Conservation (phyloP, 805 yeast species). For the Blastobotrys parvus region DNA sequence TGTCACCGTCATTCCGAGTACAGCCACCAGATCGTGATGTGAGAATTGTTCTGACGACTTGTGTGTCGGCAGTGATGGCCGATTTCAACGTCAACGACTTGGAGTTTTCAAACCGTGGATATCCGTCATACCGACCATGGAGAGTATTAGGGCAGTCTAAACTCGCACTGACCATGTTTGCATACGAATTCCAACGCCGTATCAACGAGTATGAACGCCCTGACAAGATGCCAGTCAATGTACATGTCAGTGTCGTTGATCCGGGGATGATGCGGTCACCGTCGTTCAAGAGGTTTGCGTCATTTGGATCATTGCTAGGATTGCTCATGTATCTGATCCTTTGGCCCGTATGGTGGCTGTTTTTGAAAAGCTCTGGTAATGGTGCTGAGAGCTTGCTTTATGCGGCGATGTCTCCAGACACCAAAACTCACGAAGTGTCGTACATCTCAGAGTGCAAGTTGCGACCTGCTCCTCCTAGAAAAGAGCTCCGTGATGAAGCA, state of each 20-base stretch:
- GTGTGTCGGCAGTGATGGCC: conserved; percentile 71
- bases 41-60: conserved; percentile 67
- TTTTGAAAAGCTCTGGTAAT: conserved; percentile 63
- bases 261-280: conserved; percentile 92
- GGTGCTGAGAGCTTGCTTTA: conserved; percentile 76
- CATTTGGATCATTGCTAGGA: conserved; percentile 66
- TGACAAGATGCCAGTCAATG: conserved; percentile 59
- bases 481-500: conserved; percentile 54
- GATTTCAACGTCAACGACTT: conserved; percentile 53
- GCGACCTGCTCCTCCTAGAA: conserved; percentile 41
- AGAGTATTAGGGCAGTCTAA: conserved; percentile 76
- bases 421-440: conserved; percentile 53
- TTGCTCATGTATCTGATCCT: conserved; percentile 54
- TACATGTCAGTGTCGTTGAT: conserved; percentile 67
- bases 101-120: conserved; percentile 51
- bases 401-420: conserved; percentile 64
- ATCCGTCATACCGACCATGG: conserved; percentile 61
- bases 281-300: conserved; percentile 65
- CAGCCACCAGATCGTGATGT: conserved; percentile 97
- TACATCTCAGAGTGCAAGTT: conserved; percentile 64
- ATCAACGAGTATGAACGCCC: conserved; percentile 51
- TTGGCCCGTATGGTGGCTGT: conserved; percentile 78
- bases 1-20: conserved; percentile 74
- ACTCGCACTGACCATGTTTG: conserved; percentile 64
- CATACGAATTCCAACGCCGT: conserved; percentile 67